Evolutionary conservation across 2,329 filamentous ascomycete species (phyloP), one percentile per base, ranked within the genome.

Genomic region (Fusarium redolens): DNA sequence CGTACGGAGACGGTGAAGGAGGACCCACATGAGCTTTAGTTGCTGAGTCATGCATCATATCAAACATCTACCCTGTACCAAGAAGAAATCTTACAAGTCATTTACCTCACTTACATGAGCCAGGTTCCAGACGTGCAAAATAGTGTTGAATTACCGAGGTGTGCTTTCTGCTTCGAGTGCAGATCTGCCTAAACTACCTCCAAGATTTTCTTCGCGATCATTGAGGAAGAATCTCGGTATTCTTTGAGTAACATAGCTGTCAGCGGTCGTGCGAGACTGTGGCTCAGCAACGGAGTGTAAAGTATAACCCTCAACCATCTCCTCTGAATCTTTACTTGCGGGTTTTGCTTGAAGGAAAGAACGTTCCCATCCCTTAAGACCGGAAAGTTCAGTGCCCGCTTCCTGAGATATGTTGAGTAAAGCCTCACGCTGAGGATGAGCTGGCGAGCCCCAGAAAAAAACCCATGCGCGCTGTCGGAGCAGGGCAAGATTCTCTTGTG

Each of bases 1-100:
- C 71, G 71, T 71, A 73, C 51, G 20, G 41, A 52, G 65, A 48
- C 40, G 57, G 61, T 57, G 60, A 55, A 44, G n/a, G 15, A 33
- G 7, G 61, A 61, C 71, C 71, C 71, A 61, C 67, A 71, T 25
- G 30, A 68, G 58, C 61, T 69, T 45, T 17, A 6, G 48, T 47
- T 25, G 41, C 22, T 68, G 44, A 68, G 61, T 71, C 48, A 69
- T 54, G 18, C 12, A 54, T 57, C 37, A 48, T n/a, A 7, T 3
- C 13, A 20, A 11, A 9, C 25, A 20, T 2, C 17, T 65, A 59
- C 37, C 60, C 57, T 44, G 6, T 15, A 69, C 8, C 9, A 3
- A 44, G 35, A 30, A 8, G 37, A n/a, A 44, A 31, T 56, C 38
- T 14, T 35, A 4, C 18, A 25, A 33, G 30, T 22, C 18, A 52